These are phyloP conservation scores for Ramaria rubella DNA, from an alignment of 768 basidiomycete genomes.

Conservation along the genomic window DNA sequence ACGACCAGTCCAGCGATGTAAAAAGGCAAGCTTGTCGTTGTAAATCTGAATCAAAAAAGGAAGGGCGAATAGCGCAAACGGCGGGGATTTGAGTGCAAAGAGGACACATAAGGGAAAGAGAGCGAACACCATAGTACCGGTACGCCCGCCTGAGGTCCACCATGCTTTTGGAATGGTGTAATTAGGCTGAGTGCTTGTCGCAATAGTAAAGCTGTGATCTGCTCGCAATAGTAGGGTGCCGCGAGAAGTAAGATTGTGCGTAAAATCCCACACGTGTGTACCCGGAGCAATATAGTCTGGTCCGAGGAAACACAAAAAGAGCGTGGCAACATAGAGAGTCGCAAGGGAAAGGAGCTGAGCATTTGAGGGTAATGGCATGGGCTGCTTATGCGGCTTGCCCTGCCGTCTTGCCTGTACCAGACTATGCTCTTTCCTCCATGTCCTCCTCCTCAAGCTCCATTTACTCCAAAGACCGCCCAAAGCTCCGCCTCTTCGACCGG, in stretches of 20 bases:
- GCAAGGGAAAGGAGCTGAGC: slow-evolving; percentile 49
- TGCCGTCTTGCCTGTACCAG: slow-evolving; percentile 28
- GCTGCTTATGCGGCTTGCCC: slow-evolving; percentile 35
- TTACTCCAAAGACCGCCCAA: slow-evolving; percentile 38
- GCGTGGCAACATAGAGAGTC: slow-evolving; percentile 36
- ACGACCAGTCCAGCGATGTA: slow-evolving; percentile 68
- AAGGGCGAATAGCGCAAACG: slow-evolving; percentile 65
- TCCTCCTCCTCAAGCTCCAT: slow-evolving; percentile 51
- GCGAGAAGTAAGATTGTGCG: slow-evolving; percentile 15
- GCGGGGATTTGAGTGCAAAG: slow-evolving; percentile 63
- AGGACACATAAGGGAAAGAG: slow-evolving; percentile 64
- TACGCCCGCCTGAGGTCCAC: slow-evolving; percentile 65
- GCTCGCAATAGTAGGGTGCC: slow-evolving; percentile 11
- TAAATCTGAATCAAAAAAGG: slow-evolving; percentile 56
- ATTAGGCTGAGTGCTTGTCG: slow-evolving; percentile 37
- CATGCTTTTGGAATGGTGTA: slow-evolving; percentile 60
- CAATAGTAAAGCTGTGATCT: slow-evolving; percentile 17
- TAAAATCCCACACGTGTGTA: slow-evolving; percentile 39
- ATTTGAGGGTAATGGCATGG: slow-evolving; percentile 52
- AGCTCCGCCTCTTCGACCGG: slow-evolving; percentile 34
- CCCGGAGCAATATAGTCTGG: slow-evolving; percentile 61
- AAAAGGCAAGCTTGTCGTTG: slow-evolving; percentile 66
- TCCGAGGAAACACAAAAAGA: slow-evolving; percentile 49
- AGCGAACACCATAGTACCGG: slow-evolving; percentile 66
- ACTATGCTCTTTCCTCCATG: slow-evolving; percentile 47